Percentiles rank a stretch among this genome's conserved stretches.
Conservation (phyloP, 495 filamentous ascomycete species). For the Lasiosphaeria hispida region DNA sequence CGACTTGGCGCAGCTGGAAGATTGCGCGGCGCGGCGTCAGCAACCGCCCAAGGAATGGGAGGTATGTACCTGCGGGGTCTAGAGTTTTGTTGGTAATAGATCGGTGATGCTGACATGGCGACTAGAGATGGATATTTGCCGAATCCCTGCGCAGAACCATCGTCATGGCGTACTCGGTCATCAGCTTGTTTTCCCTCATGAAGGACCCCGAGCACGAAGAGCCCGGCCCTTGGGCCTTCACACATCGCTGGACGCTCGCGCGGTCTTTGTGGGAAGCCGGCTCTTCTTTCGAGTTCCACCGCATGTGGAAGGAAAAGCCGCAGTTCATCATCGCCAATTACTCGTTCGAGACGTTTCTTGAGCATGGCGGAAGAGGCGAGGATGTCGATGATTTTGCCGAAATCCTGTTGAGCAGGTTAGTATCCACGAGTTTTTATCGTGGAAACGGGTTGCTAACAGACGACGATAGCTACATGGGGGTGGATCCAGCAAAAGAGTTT, state of each 20-base stretch:
- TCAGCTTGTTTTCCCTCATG: conserved; percentile 24
- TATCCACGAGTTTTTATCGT: no score
- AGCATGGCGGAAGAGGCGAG: conserved; percentile 21
- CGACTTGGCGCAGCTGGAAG: no score
- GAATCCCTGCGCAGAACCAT: conserved; percentile 33
- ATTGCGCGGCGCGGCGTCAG: background rate
- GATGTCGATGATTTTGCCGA: conserved; percentile 32
- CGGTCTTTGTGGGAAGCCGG: conserved; percentile 31
- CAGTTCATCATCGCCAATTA: conserved; percentile 29
- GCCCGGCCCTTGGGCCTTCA: conserved; percentile 17
- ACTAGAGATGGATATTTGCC: conserved; percentile 35
- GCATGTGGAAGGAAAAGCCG: conserved; percentile 21
- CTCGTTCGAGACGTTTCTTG: conserved; percentile 24
- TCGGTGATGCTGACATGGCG: background rate
- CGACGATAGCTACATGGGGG: conserved; percentile 12
- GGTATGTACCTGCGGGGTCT: conserved; percentile 15
- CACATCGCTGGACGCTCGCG: conserved; percentile 33
- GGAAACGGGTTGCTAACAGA: no score
- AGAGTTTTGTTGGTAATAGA: no score
- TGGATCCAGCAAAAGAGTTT: conserved; percentile 24
- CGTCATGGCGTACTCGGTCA: conserved; percentile 26
- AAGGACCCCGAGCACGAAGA: conserved; percentile 6
- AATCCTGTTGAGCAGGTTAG: conserved; percentile 25
- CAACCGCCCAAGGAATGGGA: conserved; percentile 24
- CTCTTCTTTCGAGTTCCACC: conserved; percentile 27